Evolutionary conservation across 257 asterid genomes (phyloP).

Genomic region (Cynanchum wilfordii): DNA sequence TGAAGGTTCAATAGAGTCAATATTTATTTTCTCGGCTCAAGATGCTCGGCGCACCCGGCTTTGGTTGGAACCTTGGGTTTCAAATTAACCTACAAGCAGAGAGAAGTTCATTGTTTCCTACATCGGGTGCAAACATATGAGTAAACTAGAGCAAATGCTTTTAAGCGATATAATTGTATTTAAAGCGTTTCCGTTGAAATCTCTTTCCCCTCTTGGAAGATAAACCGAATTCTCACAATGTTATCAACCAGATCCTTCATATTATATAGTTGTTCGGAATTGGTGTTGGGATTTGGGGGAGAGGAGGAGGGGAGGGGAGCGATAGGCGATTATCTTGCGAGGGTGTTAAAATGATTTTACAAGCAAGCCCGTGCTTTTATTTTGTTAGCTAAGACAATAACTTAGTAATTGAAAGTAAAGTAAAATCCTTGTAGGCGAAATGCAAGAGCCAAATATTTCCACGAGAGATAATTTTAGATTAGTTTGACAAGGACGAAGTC

Average conservation of each 20-base stretch:
- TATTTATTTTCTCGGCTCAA: conserved; percentile 92
- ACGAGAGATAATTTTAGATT: neutral
- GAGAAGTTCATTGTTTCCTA: conserved; percentile 10
- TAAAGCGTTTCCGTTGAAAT: neutral
- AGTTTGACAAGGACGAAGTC: neutral
- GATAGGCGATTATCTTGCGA: neutral
- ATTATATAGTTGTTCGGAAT: neutral
- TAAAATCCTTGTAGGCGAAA: neutral
- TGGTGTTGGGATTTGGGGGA: too few species aligned
- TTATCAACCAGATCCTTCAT: neutral
- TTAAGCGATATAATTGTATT: neutral
- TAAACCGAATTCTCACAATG: neutral
- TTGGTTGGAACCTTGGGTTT: conserved; percentile 96
- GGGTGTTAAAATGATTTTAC: neutral
- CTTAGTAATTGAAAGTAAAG: neutral
- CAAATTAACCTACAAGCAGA: conserved; percentile 65
- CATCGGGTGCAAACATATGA: conserved; percentile 10
- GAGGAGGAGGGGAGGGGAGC: too few species aligned
- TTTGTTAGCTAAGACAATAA: neutral
- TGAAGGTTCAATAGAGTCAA: conserved; percentile 81
- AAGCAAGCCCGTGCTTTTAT: neutral
- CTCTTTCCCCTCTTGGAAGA: neutral
- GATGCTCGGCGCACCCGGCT: conserved; percentile 91
- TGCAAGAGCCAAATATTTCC: neutral
- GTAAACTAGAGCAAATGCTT: neutral